These are phyloP conservation scores for Chaetomium globosum DNA, from an alignment of 2,329 filamentous ascomycete species.

Conservation along the genomic window DNA sequence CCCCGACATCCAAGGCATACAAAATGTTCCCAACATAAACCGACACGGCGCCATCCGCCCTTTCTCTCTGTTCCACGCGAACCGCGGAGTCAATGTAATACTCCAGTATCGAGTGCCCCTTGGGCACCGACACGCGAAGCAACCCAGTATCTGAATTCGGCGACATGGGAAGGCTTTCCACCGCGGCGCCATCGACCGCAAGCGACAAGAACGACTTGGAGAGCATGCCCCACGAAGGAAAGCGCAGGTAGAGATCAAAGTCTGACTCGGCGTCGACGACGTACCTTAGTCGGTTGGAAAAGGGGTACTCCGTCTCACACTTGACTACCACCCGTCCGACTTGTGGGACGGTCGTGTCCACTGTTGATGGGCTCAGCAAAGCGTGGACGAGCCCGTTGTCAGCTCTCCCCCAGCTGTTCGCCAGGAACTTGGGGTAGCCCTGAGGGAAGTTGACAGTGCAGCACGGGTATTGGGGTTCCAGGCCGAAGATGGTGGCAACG, in stretches of 20 bases:
- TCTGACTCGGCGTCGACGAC: background rate
- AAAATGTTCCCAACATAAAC: background rate
- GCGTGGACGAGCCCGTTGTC: background rate
- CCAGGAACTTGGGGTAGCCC: background rate
- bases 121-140: background rate
- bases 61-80: background rate
- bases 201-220: background rate
- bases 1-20: background rate
- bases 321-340: background rate
- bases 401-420: background rate
- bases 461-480: background rate
- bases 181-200: background rate
- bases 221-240: background rate
- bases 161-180: background rate
- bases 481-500: background rate
- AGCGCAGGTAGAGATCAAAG: background rate
- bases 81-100: background rate
- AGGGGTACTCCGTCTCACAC: background rate
- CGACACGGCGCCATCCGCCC: background rate
- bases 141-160: background rate
- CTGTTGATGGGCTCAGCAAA: background rate
- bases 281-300: background rate
- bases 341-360: background rate
- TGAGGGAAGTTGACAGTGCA: background rate
- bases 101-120: background rate